Base-by-base conservation (phyloP, 768 basidiomycete genomes). In the Kockovaella imperatae region DNA sequence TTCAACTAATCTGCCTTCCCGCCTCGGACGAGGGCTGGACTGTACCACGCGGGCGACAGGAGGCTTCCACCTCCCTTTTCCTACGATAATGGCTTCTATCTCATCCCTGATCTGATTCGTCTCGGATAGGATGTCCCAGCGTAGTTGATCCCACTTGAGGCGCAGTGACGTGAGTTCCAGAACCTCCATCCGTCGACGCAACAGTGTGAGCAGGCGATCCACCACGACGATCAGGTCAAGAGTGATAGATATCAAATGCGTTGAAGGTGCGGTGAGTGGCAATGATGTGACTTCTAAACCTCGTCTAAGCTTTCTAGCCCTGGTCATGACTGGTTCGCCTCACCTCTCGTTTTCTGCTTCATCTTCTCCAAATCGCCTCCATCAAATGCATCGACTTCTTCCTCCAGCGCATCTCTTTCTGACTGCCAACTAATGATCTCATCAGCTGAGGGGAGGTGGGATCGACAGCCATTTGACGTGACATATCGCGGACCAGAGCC, bases 331-430 rank as follows among this genome's bases (percentile, higher is more conserved):
- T 7, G 34, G 24, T 14, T 14, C 14, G 7, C 15, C 56, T 39
- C 39, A 67, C 64, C 62, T 46, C 61, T 40, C 3, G 62, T 63
- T 45, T 57, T 67, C 35, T 45, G 53, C 48, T 63, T 67, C 43
- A 67, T 67, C 4, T 62, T 43, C 3, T 45, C 61, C 5, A 67
- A 53, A 35, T 67, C 64, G 6, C 64, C 64, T 18, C 59, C 61
- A 34, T 67, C 64, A 46, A 67, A 67, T 1, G 43, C 49, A 23
- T 63, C 26, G 2, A 67, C 58, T 29, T 67, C 61, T 20, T 60
- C 61, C 35, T 67, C 64, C 6, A 63, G 41, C 11, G 28, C 42
- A 25, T 60, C 54, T 34, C 64, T 31, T 17, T 67, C 59, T 4
- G 32, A 17, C 47, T 63, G 62, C 57, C 61, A 60, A 31, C 31